Percentiles rank a stretch among this genome's conserved stretches.
These are phyloP conservation scores for Dispira parvispora DNA, from an alignment of 192 early-diverging fungal genomes.

Conservation along the genomic window DNA sequence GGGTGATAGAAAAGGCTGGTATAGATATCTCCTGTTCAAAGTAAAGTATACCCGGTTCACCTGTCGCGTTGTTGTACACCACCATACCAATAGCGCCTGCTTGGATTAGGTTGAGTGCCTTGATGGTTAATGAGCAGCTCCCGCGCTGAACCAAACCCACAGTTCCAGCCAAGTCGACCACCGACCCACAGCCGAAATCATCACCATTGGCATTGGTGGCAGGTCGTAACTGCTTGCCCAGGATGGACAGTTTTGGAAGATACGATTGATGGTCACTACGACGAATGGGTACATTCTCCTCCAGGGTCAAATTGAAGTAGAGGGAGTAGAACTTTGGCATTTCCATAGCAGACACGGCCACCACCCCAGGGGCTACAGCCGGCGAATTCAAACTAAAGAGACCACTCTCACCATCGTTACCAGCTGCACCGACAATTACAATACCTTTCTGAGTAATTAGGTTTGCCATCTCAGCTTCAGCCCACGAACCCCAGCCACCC, in stretches of 20 bases:
- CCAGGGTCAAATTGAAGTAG: slow-evolving; percentile 1
- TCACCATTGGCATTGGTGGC: too few species aligned
- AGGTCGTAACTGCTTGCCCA: too few species aligned
- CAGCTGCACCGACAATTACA: neutral
- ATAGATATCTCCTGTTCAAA: slow-evolving; percentile 16
- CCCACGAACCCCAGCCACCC: neutral
- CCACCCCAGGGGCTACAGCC: neutral
- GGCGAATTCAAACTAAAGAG: neutral
- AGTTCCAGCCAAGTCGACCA: too few species aligned
- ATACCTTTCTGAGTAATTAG: neutral
- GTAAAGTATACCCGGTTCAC: slow-evolving; percentile 15
- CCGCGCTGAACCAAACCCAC: too few species aligned
- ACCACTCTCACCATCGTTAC: neutral
- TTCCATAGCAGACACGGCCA: neutral
- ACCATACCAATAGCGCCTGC: slow-evolving; percentile 25
- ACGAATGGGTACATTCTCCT: too few species aligned
- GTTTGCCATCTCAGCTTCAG: neutral
- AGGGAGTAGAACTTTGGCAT: neutral
- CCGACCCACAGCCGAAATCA: too few species aligned
- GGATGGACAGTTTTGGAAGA: too few species aligned
- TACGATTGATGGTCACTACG: too few species aligned
- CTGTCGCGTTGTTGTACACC: slow-evolving; percentile 26
- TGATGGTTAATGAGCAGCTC: too few species aligned
- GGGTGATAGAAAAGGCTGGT: slow-evolving; percentile 22
- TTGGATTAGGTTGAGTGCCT: neutral